Evolutionary conservation across 768 basidiomycete species (phyloP), one percentile per base, ranked within the genome.

Genomic region (Strobilomyces dryophilus): DNA sequence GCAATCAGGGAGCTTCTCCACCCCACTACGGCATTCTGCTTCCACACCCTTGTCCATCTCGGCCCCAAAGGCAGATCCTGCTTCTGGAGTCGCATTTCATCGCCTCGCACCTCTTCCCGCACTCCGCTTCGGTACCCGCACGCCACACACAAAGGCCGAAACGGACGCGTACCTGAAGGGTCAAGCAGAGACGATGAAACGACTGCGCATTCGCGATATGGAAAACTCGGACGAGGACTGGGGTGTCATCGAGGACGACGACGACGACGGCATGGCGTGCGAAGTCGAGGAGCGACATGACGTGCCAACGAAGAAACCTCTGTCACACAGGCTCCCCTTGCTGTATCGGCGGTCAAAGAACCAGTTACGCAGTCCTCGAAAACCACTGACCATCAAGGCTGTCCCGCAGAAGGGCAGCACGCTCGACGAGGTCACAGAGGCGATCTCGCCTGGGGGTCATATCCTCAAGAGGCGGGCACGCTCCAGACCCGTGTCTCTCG

Each of bases 361-460:
- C 12, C 63, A 60, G 32, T 34, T 69, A 3, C 54, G 49, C 47
- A 71, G 70, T 45, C 68, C 68, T 5, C 62, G 68, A 47, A 70
- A 70, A 31, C 56, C 60, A 17, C 45, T 59, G 0, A 31, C 52
- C 17, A 50, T 62, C 29, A 66, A 60, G 14, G 51, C 59, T 20
- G 55, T 69, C 15, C 68, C 69, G 17, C 69, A 69, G 41, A 77
- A 76, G 54, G 75, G 71, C 1, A 81, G 72, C 47, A 62, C 69
- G 21, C 71, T 73, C 45, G 79, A 81, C 55, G 84, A 87, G 62
- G 81, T 85, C 29, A 82, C 75, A 3, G 85, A 84, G 56, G 82
- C 81, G 1, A 75, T 89, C 53, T 90, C 87, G 0, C 88, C 88
- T 3, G 86, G 85, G 12, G 88, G 87, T 0, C 88, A 89, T 67